Base-by-base conservation (phyloP, 805 yeast species). In the Tetrapisispora namnaoensis region DNA sequence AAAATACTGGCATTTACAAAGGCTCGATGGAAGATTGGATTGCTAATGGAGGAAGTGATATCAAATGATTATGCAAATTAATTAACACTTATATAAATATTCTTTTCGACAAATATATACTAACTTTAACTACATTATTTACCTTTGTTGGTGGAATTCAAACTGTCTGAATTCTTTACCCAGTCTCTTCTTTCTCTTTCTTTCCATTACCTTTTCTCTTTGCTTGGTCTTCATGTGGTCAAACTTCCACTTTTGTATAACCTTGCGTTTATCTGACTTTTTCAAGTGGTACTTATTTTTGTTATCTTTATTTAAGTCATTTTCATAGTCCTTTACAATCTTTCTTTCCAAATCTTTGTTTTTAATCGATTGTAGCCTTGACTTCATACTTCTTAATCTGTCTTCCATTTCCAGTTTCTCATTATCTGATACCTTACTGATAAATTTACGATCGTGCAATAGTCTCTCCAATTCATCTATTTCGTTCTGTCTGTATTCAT, bases 21-120 rank as follows among this genome's bases (percentile, higher is more conserved):
- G 96, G 96, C 2, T 83, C 95, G 13, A 85, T 79, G 70, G 82
- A 78, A 57, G 95, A 88, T 66, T 88, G 96, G 96, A 64, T 72
- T 30, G 46, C 50, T 8, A 52, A 55, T 8, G 65, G 63, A 18
- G 63, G 66, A 37, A 35, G 10, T 18, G 30, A 46, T 2, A 14
- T 39, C 30, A 34, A 41, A 18, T 17, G 39, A 22, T 30, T 24
- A 24, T 34, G 24, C 28, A 17, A 30, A 8, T 7, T 8, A 18
- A 18, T 2, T 8, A 14, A 17, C 11, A 35, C 10, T 10, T 35
- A 24, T 27, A 8, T 44, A 36, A 9, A 16, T 27, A n/a, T 24
- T 3, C n/a, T 11, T n/a, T 36, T 24, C 18, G 16, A 14, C 13
- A 32, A 3, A 10, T 14, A 32, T 32, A 10, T 37, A 18, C 24